Evolutionary conservation across 106 monocot species (phyloP), one percentile per base, ranked within the genome.

Genomic region (Dendrobium nobile): DNA sequence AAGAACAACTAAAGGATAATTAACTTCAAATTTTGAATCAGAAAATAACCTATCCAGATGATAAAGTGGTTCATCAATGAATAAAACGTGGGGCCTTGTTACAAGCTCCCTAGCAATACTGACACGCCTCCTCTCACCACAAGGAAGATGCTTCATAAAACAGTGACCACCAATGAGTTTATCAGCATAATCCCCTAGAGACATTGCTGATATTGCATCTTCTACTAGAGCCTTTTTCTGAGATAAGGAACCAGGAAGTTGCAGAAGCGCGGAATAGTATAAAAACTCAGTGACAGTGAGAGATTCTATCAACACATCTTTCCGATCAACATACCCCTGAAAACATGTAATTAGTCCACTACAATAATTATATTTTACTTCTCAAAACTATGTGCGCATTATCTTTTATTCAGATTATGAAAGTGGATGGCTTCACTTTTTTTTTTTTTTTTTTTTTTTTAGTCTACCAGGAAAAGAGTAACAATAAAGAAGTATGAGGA

Each of bases 11-110:
- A 75, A 75, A n/a, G 19, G 16, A 55, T 2, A 27, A 48, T 24
- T 24, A 78, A 56, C 2, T 37, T n/a, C 2, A 47, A 27, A 67
- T 4, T 43, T 9, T 28, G n/a, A 74, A 42, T 44, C 7, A 18
- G 6, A 10, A 65, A 44, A 15, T 44, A 73, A 99, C 99, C 99
- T 99, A 82, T 99, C 91, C 55, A 99, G 99, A 84, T 90, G 89
- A 78, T 95, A 95, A 80, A 99, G 95, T n/a, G 99, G 99, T 81
- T 99, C 99, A 84, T 99, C 95, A 65, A 99, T 91, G 86, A 99
- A 99, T 81, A 99, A 78, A 67, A 84, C 80, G 76, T 90, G 91
- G 26, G 99, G 99, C 33, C 99, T 91, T 84, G 84, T 90, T 51
- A 99, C 91, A 85, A 99, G 94, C 82, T 95, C 99, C 77, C 93